These are phyloP conservation scores for Taxillus chinensis DNA, from an alignment of 164 flowering plant genomes.

Conservation along the genomic window DNA sequence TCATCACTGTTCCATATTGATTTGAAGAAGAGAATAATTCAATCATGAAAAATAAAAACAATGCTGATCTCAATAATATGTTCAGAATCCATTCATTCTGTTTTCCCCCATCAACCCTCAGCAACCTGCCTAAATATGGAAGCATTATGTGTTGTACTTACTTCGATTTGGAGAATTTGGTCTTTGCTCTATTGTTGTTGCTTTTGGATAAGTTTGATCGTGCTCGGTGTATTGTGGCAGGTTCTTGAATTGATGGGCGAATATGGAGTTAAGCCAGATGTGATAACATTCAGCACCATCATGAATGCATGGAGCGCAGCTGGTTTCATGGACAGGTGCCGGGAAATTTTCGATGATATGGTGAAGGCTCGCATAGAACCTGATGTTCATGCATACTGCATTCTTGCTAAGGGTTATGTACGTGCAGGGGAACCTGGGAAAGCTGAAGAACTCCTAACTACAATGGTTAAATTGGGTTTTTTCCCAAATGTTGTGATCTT, in stretches of 20 bases:
- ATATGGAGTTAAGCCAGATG: slow-evolving; percentile 80
- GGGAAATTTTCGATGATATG: slow-evolving; percentile 72
- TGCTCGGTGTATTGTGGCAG: slow-evolving; percentile 22
- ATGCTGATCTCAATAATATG: no score
- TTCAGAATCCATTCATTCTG: no score
- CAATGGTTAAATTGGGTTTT: slow-evolving; percentile 40
- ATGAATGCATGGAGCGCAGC: slow-evolving; percentile 91
- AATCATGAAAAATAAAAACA: no score
- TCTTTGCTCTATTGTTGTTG: no score
- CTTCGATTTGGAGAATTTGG: no score
- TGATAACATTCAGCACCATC: slow-evolving; percentile 86
- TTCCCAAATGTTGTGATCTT: slow-evolving; percentile 79
- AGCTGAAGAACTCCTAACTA: slow-evolving; percentile 56
- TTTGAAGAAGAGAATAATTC: no score
- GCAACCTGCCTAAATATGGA: no score
- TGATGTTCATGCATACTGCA: slow-evolving; percentile 74
- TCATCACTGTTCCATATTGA: no score
- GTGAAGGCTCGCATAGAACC: slow-evolving; percentile 62
- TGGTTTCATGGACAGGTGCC: slow-evolving; percentile 79
- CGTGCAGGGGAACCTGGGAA: slow-evolving; percentile 73
- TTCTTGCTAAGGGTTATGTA: slow-evolving; percentile 88
- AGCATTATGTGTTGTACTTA: no score
- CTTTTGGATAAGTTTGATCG: no score
- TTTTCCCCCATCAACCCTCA: no score
- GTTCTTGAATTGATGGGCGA: slow-evolving; percentile 71